phyloP scores from a whole-genome alignment of 805 yeast species.

The Saccharomycopsis sp. region DNA sequence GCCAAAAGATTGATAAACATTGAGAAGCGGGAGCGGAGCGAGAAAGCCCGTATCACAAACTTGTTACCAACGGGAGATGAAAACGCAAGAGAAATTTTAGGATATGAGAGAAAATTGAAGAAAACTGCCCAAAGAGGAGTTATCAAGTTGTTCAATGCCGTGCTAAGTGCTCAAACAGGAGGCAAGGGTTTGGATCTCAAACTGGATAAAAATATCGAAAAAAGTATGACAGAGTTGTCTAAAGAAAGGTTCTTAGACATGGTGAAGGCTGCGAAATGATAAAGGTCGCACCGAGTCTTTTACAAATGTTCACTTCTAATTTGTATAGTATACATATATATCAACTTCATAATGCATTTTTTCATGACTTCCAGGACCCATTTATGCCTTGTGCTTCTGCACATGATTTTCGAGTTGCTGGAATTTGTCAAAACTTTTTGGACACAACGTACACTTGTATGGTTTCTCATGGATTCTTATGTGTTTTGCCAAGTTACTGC shows the following conservation, averaged over 20 bases:
- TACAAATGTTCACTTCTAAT: no score
- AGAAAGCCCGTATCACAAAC: slow-evolving; percentile 57
- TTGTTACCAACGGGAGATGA: slow-evolving; percentile 43
- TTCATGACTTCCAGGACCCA: no score
- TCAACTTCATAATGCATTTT: no score
- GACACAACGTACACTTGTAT: slow-evolving; percentile 13
- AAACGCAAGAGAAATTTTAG: slow-evolving; percentile 45
- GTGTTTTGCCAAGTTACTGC: slow-evolving; percentile 83
- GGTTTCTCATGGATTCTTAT: slow-evolving; percentile 61
- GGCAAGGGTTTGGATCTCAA: slow-evolving; percentile 35
- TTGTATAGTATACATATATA: no score
- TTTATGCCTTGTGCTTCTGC: slow-evolving; percentile 13
- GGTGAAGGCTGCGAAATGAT: slow-evolving; percentile 59
- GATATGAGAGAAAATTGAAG: slow-evolving; percentile 58
- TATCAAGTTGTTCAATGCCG: slow-evolving; percentile 74
- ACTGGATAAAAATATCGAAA: slow-evolving; percentile 36
- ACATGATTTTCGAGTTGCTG: slow-evolving; percentile 15
- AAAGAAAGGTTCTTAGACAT: slow-evolving; percentile 85
- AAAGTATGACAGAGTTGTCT: slow-evolving; percentile 66
- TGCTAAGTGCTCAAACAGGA: slow-evolving; percentile 64
- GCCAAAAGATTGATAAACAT: slow-evolving; percentile 62
- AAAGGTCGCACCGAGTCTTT: no score
- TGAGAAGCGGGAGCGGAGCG: slow-evolving; percentile 63
- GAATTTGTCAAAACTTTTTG: slow-evolving; percentile 19
- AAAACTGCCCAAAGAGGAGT: slow-evolving; percentile 87